Evolutionary conservation across 192 early-diverging fungal genomes (phyloP).

Genomic region (Coemansia sp.): DNA sequence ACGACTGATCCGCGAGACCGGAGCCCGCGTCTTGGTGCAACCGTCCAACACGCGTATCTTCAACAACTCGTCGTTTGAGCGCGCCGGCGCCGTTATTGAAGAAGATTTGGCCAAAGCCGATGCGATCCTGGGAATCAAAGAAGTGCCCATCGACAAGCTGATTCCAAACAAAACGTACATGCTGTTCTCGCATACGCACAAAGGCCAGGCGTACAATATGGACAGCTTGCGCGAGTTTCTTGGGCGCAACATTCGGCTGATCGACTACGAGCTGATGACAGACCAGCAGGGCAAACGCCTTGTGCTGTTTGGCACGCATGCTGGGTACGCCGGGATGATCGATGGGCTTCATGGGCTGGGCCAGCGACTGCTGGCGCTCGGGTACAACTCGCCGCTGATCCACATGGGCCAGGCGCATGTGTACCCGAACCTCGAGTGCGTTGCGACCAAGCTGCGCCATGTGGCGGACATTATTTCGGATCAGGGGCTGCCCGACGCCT

Average conservation of each 20-base stretch:
- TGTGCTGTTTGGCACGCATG: conserved; percentile 90
- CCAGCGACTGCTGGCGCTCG: conserved; percentile 82
- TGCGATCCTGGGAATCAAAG: conserved; percentile 95
- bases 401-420: conserved; percentile 73
- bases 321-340: conserved; percentile 94
- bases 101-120: conserved; percentile 90
- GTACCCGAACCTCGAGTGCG: conserved; percentile 67
- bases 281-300: conserved; percentile 71
- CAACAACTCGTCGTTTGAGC: conserved; percentile 77
- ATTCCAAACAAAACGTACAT: conserved; percentile 89
- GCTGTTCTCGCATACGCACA: conserved; percentile 97
- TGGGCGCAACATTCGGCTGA: conserved; percentile 87
- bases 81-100: conserved; percentile 80
- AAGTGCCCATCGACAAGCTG: conserved; percentile 81
- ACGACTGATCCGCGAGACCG: conserved; percentile 79
- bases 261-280: conserved; percentile 95
- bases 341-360: conserved; percentile 92
- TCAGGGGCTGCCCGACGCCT: conserved; percentile 82
- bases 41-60: conserved; percentile 92
- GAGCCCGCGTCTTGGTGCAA: conserved; percentile 83
- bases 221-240: conserved; percentile 81
- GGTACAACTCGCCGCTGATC: conserved; percentile 94
- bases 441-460: conserved; percentile 58
- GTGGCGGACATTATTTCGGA: conserved; percentile 80
- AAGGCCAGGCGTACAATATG: conserved; percentile 95